phyloP scores from a whole-genome alignment of 768 basidiomycete species.

The Suillus alpinus region DNA sequence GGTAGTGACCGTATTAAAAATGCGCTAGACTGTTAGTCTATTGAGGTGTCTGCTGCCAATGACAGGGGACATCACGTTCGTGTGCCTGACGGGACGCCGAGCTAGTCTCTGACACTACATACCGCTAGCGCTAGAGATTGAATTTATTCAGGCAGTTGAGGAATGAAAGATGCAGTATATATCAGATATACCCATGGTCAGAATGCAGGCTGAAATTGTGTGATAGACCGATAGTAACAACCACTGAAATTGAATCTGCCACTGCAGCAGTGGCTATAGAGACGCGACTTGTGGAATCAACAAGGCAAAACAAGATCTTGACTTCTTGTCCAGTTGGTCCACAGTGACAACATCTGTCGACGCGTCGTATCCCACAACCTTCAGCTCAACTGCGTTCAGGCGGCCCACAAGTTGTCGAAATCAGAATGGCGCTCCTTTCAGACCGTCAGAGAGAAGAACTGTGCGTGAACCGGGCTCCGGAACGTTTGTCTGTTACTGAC shows the following conservation, averaged over 20 bases:
- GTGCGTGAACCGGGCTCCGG: constrained; percentile 29
- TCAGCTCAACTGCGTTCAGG: constrained; percentile 6
- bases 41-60: background rate
- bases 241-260: background rate
- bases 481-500: constrained; percentile 12
- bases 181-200: background rate
- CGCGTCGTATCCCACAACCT: constrained; percentile 13
- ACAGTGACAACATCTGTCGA: constrained; percentile 11
- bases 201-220: background rate
- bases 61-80: background rate
- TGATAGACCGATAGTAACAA: background rate
- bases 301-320: constrained; percentile 31
- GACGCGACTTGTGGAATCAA: constrained; percentile 15
- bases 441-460: constrained; percentile 47
- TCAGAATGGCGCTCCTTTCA: constrained; percentile 40
- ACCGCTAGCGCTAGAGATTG: background rate
- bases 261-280: background rate
- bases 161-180: background rate
- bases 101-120: background rate
- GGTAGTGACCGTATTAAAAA: background rate
- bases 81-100: background rate
- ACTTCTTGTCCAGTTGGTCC: constrained; percentile 3
- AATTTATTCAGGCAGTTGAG: background rate
- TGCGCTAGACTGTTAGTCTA: background rate
- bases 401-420: constrained; percentile 9